Evolutionary conservation across 2,329 filamentous ascomycete species (phyloP), one percentile per base, ranked within the genome.

Genomic region (Aureobasidium sp.): DNA sequence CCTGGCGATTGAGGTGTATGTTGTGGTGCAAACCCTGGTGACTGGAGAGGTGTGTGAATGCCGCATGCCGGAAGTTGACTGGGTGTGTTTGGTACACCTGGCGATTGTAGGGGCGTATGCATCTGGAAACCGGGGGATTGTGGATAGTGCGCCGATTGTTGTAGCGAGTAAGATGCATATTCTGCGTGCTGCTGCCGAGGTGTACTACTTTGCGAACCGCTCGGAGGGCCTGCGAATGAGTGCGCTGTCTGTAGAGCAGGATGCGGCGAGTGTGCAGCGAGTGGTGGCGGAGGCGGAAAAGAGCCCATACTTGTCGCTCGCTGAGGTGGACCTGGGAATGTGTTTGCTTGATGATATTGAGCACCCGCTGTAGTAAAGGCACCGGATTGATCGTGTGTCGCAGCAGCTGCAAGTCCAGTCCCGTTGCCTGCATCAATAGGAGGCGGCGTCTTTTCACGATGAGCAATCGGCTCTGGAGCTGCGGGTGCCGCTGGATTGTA

Each of bases 401-500:
- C 77, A 15, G 78, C 79, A 18, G 75, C 71, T 18, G 71, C 72
- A 20, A 84, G 74, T 1, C 82, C 82, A 23, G 80, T 84, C 4
- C 83, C 83, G 65, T 74, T 80, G 16, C 84, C 87, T 45, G 84
- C 88, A 71, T 94, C 92, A 40, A 90, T 87, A 4, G 91, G 91
- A 5, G 93, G 89, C 2, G 92, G 93, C 0, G 93, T 95, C 84
- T 94, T 94, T 77, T 95, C 93, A 55, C 93, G 86, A 75, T 93
- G 88, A 25, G 86, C 83, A 60, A 94, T 89, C 27, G 87, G 84
- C 76, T 95, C 92, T 0, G 92, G 91, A 0, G 91, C 91, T 0
- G 91, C 85, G 6, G 93, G 93, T 1, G 92, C 92, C 0, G 93
- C 92, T 4, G 93, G 93, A 74, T 95, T 95, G 75, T 95, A 95